These are phyloP conservation scores for Lactarius hatsudake DNA, from an alignment of 768 basidiomycete genomes.

Conservation along the genomic window DNA sequence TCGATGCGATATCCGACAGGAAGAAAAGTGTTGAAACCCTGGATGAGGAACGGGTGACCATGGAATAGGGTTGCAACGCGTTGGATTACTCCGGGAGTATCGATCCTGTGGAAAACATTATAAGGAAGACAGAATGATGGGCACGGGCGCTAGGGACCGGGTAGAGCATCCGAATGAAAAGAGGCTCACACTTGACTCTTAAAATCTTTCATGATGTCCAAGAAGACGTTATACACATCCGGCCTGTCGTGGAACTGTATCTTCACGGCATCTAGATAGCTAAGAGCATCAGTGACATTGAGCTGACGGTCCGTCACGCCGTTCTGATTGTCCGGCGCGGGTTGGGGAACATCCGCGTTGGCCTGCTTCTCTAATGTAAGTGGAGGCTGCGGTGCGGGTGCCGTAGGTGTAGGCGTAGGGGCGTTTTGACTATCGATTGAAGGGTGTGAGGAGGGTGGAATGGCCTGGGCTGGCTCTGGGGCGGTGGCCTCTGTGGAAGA, in stretches of 20 bases:
- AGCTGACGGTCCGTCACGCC: constrained; percentile 41
- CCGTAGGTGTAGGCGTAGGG: constrained; percentile 3
- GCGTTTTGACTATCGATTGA: neutral
- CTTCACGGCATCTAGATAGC: constrained; percentile 65
- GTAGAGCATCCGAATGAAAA: neutral
- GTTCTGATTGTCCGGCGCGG: constrained; percentile 16
- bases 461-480: neutral
- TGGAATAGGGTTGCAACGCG: constrained; percentile 92
- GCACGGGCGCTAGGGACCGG: neutral
- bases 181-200: constrained; percentile 55
- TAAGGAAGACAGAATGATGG: too few species aligned
- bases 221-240: constrained; percentile 60
- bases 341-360: constrained; percentile 11
- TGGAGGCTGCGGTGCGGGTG: neutral
- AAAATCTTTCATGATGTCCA: constrained; percentile 77
- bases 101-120: constrained; percentile 58
- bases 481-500: neutral
- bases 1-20: constrained; percentile 94
- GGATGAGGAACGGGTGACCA: constrained; percentile 86
- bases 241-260: constrained; percentile 55
- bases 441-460: neutral
- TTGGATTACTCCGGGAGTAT: constrained; percentile 95
- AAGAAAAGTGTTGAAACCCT: constrained; percentile 98
- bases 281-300: constrained; percentile 60
- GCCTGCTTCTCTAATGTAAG: neutral